A percentile compares a stretch with the other conserved stretches of the same genome.
Conservation (phyloP, 768 basidiomycete species). For the Imleria badia region DNA sequence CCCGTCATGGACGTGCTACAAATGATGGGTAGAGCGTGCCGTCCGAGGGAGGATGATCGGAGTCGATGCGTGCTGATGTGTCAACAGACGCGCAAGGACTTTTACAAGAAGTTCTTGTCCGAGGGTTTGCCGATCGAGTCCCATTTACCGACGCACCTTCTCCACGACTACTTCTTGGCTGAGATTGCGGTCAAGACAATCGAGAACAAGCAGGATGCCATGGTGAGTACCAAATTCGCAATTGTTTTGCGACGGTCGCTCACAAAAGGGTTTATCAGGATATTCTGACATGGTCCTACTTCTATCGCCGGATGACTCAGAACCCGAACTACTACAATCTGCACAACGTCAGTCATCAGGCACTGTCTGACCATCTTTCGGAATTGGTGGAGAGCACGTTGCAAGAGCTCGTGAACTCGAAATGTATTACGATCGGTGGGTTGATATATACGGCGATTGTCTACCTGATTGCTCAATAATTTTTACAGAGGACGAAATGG, state of each 20-base stretch:
- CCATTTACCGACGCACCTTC: constrained; percentile 81
- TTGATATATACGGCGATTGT: constrained; percentile 13
- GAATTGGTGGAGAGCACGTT: constrained; percentile 94
- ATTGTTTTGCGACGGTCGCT: neutral
- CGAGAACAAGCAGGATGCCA: constrained; percentile 97
- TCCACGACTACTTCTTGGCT: constrained; percentile 97
- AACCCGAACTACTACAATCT: constrained; percentile 96
- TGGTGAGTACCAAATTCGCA: constrained; percentile 49
- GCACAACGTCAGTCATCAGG: constrained; percentile 93
- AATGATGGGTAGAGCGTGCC: constrained; percentile 99
- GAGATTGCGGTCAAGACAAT: constrained; percentile 99
- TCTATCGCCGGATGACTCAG: constrained; percentile 96
- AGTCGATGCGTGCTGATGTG: constrained; percentile 97
- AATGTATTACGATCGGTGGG: constrained; percentile 87
- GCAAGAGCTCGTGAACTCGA: constrained; percentile 88
- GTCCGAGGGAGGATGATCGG: constrained; percentile 82
- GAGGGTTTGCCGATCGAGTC: constrained; percentile 99
- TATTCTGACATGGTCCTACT: constrained; percentile 98
- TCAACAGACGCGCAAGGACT: constrained; percentile 96
- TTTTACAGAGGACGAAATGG: constrained; percentile 84
- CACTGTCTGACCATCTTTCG: constrained; percentile 93
- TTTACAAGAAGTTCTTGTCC: constrained; percentile 97
- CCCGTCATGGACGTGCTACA: constrained; percentile 98
- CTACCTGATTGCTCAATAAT: neutral
- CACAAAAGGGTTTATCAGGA: constrained; percentile 49